Percentiles rank a stretch among this genome's conserved stretches.
These are phyloP conservation scores for Pneumocystis jirovecii DNA, from an alignment of 1,139 yeast species.

Conservation along the genomic window DNA sequence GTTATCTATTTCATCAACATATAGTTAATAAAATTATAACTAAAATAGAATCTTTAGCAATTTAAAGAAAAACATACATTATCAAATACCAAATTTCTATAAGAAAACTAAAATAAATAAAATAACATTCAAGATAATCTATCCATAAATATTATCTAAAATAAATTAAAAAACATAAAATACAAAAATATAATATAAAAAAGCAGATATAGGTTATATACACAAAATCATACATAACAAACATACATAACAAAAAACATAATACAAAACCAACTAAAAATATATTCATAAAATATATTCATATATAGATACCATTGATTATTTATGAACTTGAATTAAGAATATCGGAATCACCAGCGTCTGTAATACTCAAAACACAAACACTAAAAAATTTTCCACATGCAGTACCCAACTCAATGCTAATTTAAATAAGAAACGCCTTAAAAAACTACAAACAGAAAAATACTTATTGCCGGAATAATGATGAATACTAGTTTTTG, in stretches of 20 bases:
- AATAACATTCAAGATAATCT: neutral
- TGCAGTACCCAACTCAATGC: constrained; percentile 99
- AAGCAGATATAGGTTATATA: neutral
- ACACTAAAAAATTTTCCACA: constrained; percentile 99
- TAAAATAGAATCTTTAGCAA: neutral
- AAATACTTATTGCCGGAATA: constrained; percentile 77
- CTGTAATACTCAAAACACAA: constrained; percentile 89
- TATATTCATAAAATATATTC: neutral
- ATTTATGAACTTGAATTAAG: constrained; percentile 30
- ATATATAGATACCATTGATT: neutral
- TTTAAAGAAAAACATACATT: neutral
- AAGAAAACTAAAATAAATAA: neutral
- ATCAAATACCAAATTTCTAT: neutral
- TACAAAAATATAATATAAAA: neutral
- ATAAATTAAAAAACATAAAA: neutral
- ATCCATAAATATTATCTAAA: neutral
- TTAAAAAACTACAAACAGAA: constrained; percentile 7
- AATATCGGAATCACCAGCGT: constrained; percentile 99
- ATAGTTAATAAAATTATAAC: no score
- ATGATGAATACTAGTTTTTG: constrained; percentile 92
- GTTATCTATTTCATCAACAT: no score
- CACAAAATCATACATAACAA: neutral
- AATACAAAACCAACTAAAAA: neutral
- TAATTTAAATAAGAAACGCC: neutral
- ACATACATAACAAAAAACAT: neutral